Conservation (phyloP, 1,284 basidiomycete genomes). For the Leccinum brunneo-olivaceum region DNA sequence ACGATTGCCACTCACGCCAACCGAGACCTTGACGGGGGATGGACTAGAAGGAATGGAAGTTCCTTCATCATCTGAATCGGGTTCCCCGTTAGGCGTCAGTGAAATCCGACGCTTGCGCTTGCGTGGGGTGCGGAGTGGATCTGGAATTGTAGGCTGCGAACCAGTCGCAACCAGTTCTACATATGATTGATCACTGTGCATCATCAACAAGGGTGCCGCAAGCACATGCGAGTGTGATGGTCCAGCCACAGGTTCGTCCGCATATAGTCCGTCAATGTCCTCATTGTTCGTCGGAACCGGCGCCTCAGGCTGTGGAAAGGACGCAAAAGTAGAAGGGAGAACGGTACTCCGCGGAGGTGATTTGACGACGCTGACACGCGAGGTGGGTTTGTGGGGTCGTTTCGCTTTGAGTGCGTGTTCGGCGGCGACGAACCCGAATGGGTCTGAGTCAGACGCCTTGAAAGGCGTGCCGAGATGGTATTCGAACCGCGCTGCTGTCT, state of each 20-base stretch:
- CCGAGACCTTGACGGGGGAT: slow-evolving; percentile 27
- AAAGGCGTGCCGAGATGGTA: slow-evolving; percentile 20
- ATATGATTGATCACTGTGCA: slow-evolving; percentile 15
- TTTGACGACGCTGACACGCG: slow-evolving; percentile 11
- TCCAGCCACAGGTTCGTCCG: slow-evolving; percentile 26
- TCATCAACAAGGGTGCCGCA: slow-evolving; percentile 18
- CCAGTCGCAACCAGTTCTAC: neutral
- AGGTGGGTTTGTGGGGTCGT: slow-evolving; percentile 9
- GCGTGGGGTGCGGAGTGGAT: slow-evolving; percentile 27
- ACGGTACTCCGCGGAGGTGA: slow-evolving; percentile 23
- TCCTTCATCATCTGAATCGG: slow-evolving; percentile 9
- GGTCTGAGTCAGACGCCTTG: slow-evolving; percentile 32
- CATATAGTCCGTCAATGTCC: slow-evolving; percentile 26
- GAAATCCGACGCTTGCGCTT: slow-evolving; percentile 23
- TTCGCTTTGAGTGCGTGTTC: slow-evolving; percentile 34
- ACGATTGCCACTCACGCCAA: slow-evolving; percentile 1
- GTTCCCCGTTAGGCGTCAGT: neutral
- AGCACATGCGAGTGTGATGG: slow-evolving; percentile 16
- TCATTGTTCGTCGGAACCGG: slow-evolving; percentile 29
- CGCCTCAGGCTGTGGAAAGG: slow-evolving; percentile 14
- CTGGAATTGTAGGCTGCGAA: slow-evolving; percentile 14
- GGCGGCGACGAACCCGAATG: slow-evolving; percentile 39
- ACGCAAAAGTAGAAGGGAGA: slow-evolving; percentile 10
- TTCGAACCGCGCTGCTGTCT: slow-evolving; percentile 9
- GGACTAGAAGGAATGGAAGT: slow-evolving; percentile 21